These are phyloP conservation scores for Microdochium bolleyi DNA, from an alignment of 2,329 filamentous ascomycete genomes.

Conservation along the genomic window DNA sequence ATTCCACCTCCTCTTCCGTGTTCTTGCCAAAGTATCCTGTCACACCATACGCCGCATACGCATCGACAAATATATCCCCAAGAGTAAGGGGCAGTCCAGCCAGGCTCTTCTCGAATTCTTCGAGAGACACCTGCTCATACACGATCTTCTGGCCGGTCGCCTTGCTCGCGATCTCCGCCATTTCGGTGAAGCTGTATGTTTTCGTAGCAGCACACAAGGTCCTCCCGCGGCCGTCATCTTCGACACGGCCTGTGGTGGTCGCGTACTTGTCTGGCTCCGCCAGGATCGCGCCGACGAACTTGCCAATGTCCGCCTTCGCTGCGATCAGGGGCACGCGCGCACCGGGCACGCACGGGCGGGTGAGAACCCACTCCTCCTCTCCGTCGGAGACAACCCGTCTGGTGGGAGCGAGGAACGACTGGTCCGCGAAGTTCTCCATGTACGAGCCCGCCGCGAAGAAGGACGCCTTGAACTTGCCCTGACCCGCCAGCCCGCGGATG, in stretches of 20 bases:
- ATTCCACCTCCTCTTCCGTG: conserved; percentile 3
- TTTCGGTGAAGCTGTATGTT: conserved; percentile 26
- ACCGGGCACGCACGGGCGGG: conserved; percentile 14
- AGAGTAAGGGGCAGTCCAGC: background rate
- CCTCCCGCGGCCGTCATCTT: conserved; percentile 18
- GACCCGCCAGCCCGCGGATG: conserved; percentile 21
- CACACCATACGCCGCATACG: conserved; percentile 1
- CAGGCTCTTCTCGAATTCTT: conserved; percentile 4
- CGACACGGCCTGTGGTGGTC: background rate
- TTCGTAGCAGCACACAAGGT: conserved; percentile 32
- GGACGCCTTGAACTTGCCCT: conserved; percentile 19
- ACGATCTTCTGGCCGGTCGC: conserved; percentile 27
- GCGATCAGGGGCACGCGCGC: conserved; percentile 34
- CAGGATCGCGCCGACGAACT: conserved; percentile 30
- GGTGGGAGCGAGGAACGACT: conserved; percentile 17
- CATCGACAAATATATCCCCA: conserved; percentile 4
- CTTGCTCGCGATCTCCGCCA: conserved; percentile 27
- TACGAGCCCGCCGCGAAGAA: conserved; percentile 32
- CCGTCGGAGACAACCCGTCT: conserved; percentile 7
- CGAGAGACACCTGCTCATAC: conserved; percentile 6
- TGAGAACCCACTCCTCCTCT: conserved; percentile 18
- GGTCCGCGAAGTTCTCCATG: conserved; percentile 28
- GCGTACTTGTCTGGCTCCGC: conserved; percentile 31
- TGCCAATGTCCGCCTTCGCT: conserved; percentile 32
- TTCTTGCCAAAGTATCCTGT: conserved; percentile 7